Conservation (phyloP, 2,329 filamentous ascomycete species). For the Xylariaceae sp. region DNA sequence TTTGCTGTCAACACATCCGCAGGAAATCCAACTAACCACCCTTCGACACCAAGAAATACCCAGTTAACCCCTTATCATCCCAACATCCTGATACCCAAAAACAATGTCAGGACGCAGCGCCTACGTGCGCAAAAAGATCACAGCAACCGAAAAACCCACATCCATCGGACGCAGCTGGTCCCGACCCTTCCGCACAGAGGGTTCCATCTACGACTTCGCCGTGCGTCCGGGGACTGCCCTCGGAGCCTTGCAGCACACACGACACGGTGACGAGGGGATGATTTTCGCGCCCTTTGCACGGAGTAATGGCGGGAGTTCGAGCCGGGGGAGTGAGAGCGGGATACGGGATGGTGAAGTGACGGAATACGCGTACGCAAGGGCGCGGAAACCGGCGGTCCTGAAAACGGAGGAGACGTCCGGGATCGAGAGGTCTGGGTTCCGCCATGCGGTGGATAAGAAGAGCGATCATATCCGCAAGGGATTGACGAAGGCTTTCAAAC, state of each 20-base stretch:
- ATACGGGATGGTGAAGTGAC: constrained; percentile 34
- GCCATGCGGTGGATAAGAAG: constrained; percentile 49
- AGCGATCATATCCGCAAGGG: constrained; percentile 52
- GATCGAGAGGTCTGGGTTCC: constrained; percentile 51
- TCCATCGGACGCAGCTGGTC: constrained; percentile 29
- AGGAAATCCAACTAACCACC: no score
- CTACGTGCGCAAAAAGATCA: constrained; percentile 54
- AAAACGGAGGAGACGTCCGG: constrained; percentile 48
- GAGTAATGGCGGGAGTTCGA: constrained; percentile 36
- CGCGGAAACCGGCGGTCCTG: constrained; percentile 38
- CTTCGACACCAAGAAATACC: no score
- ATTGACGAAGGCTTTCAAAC: constrained; percentile 49
- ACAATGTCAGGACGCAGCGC: constrained; percentile 55
- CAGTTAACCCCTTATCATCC: not conserved
- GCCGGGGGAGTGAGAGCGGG: constrained; percentile 36
- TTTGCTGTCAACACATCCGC: no score
- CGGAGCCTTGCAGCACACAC: constrained; percentile 41
- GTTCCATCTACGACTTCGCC: constrained; percentile 35
- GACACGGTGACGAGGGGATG: constrained; percentile 32
- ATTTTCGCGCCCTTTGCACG: constrained; percentile 26
- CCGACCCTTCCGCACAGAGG: constrained; percentile 4
- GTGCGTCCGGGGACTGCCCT: constrained; percentile 38
- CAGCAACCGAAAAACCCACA: constrained; percentile 37
- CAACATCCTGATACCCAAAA: constrained; percentile 24
- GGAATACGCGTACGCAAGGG: constrained; percentile 42